Conservation (phyloP, 768 basidiomycete genomes). For the Trametes meyenii region DNA sequence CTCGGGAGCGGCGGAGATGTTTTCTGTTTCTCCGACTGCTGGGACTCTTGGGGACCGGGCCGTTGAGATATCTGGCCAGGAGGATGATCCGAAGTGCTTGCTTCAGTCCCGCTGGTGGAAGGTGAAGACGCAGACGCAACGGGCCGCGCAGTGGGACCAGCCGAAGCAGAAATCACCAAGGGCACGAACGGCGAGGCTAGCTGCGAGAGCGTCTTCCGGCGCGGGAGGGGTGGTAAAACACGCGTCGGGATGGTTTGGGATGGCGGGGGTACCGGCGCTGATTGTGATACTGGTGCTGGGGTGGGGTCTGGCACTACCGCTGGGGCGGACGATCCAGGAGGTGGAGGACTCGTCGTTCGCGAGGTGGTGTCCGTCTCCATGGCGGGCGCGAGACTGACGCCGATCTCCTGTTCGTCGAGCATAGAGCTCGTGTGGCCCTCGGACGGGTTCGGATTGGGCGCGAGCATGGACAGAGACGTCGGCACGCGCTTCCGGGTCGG, state of each 20-base stretch:
- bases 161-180: too few relatives aligned
- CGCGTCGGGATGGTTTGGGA: neutral
- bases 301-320: neutral
- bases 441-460: neutral
- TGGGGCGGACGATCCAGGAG: neutral
- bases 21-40: too few relatives aligned
- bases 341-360: neutral
- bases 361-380: neutral
- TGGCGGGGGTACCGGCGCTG: neutral
- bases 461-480: neutral
- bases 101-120: too few relatives aligned
- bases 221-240: neutral
- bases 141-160: too few relatives aligned
- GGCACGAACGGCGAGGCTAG: neutral
- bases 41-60: too few relatives aligned
- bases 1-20: too few relatives aligned
- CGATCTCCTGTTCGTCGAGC: slow-evolving; percentile 18
- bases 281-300: neutral
- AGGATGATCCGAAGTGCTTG: too few relatives aligned
- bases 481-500: neutral
- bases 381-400: neutral
- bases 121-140: too few relatives aligned
- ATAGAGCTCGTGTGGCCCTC: slow-evolving; percentile 8
- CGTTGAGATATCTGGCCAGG: too few relatives aligned
- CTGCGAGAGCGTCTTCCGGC: neutral